Evolutionary conservation across 495 filamentous ascomycete species (phyloP), one percentile per base, ranked within the genome.

Genomic region (Hypoxylon perforatum): DNA sequence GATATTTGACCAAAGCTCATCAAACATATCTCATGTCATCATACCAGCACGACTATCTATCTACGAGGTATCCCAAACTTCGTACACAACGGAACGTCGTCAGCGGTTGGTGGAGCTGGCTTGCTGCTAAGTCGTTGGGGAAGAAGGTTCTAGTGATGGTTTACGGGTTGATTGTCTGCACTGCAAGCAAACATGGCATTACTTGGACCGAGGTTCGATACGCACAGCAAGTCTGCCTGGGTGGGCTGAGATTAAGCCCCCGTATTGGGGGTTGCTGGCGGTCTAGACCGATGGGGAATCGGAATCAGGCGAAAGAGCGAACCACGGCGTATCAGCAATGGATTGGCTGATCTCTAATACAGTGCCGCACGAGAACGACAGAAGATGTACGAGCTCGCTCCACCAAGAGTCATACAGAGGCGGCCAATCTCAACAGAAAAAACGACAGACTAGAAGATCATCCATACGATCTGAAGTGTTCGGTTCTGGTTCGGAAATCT

Each of bases 401-500:
- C 44, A 61, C 56, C 42, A 8, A 39, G 42, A 12, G 30, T 19
- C 17, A 51, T 28, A 15, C 6, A 42, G 35, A 39, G 33, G 48
- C 23, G 33, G 52, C 18, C 45, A 17, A 41, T 48, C 52, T 45
- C 52, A 54, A 61, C 62, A 41, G 47, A 45, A 23, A 17, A 35
- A 61, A 11, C 14, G 15, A n/a, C 9, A 19, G 39, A 55, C 14
- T n/a, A 19, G 23, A 38, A 48, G 52, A 38, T 22, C 46, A 38
- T 22, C 46, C 35, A 23, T 57, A 57, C 30, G 38, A 68, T 63
- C 59, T 63, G 41, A 55, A 35, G 46, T 42, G 59, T 63, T 58
- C 7, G 54, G 54, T 39, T 63, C 48, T 59, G 41, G 41, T 19
- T 44, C 41, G 41, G 41, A 19, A 21, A 44, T 44, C 41, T 15